Base-by-base conservation (phyloP, 108 stramenopile species). In the Cyclotella atomus region DNA sequence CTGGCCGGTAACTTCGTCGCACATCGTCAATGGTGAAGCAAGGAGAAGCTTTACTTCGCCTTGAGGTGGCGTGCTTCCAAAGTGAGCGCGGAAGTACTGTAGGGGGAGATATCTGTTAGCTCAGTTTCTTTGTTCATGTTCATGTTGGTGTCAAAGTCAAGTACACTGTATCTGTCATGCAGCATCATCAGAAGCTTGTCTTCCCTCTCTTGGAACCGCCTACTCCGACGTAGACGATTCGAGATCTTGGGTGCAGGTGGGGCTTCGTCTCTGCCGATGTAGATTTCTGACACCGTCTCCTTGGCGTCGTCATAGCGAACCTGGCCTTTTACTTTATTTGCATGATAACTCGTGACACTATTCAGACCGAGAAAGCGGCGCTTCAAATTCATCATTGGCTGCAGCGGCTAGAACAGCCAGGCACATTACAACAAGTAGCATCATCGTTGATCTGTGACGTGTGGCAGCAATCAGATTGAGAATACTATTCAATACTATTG, bases 51-150 rank as follows among this genome's bases (percentile, higher is more conserved):
- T 60, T 2, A 75, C 63, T 7, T 29, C 36, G 0, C 71, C 71
- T 28, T 61, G 0, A 15, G 63, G 63, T 16, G 79, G 66, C 17
- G 65, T 57, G 4, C 10, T 4, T 36, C 84, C 84, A 68, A 85
- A 85, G 33, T 85, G 80, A 15, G 76, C 80, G 14, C 84, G 47
- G 28, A 85, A 81, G 30, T 61, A 81, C 33, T 85, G 84, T 15
- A 85, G 50, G 23, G 65, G 59, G 20, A 47, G n/a, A n/a, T n/a
- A n/a, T 35, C 23, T 79, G 80, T 16, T 70, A 81, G 3, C 78
- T 74, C 33, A 72, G 53, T n/a, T 81, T 44, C n/a, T n/a, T n/a
- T n/a, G n/a, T n/a, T n/a, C n/a, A n/a, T n/a, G n/a, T n/a, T n/a
- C n/a, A n/a, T n/a, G n/a, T n/a, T n/a, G n/a, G n/a, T n/a, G n/a